Base-by-base conservation (phyloP, 2,329 filamentous ascomycete species). In the Paraphaeosphaeria minitans region DNA sequence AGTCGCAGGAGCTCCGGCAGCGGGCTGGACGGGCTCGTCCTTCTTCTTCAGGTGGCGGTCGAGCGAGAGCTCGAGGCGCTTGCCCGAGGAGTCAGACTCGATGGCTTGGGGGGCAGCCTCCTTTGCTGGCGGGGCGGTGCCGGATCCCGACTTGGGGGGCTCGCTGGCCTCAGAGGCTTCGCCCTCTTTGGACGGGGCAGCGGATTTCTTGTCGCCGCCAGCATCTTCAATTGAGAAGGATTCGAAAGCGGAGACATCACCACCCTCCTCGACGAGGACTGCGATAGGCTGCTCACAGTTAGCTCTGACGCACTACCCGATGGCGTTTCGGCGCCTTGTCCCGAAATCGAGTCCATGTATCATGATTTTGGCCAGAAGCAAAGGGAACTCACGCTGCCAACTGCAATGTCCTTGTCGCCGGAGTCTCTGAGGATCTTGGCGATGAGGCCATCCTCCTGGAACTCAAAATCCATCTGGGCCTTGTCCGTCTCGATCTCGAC, bases 391-490 rank as follows among this genome's bases (percentile, higher is more conserved):
- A 99, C 95, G 80, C 90, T 95, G 78, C 95, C 95, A 72, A 99
- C 93, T 31, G 94, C 79, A 63, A 99, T 83, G 78, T 99, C 95
- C 85, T 98, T 99, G 80, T 89, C 90, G 66, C 96, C 96, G 60
- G 90, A 89, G 47, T 97, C 91, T 83, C 93, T 95, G 75, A 99
- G 84, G 65, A 98, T 86, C 86, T 97, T 97, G 73, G 95, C 94
- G 68, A 99, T 85, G 61, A 96, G 86, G 83, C 94, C 95, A 78
- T 98, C 95, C 75, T 99, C 95, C 81, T 99, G 95, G 82, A 96
- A 98, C 81, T 99, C 95, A 78, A 99, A 98, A 84, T 99, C 95
- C 95, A 99, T 99, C 84, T 98, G 95, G 66, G 95, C 95, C 86
- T 99, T 99, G 82, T 99, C 95, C 72, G 95, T 99, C 86, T 99